Evolutionary conservation across 1,284 basidiomycete genomes (phyloP), one percentile per base, ranked within the genome.

Genomic region (Amylostereum areolatum): DNA sequence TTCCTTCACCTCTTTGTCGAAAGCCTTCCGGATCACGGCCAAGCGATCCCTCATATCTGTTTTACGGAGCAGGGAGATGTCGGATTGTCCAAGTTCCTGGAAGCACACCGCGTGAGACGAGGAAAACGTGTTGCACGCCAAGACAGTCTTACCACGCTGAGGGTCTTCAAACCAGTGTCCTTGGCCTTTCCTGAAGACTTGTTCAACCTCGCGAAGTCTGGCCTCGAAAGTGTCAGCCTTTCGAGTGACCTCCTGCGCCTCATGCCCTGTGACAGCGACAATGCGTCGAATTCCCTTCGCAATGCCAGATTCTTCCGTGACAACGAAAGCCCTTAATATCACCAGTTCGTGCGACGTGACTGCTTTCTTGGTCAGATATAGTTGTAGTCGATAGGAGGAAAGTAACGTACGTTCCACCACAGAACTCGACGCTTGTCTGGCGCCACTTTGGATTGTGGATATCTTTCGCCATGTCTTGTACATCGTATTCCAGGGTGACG

Each of bases 231-330:
- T 75, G 53, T 81, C 76, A 1, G 91, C 92, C 40, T 78, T 66
- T 31, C 87, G 82, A 5, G 80, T 84, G 3, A 89, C 93, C 34
- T 87, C 84, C 27, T 85, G 79, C 0, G 96, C 96, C 65, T 98
- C 94, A 59, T 94, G 83, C 12, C 96, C 96, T 1, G 97, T 98
- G 35, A 99, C 86, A 18, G 94, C 96, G 41, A 91, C 86, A 50
- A 99, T 86, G 47, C 96, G 85, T 50, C 97, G 87, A 58, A 97
- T 96, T 39, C 96, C 96, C 74, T 98, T 99, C 30, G 96, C 97
- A 58, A 99, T 99, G 43, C 95, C 95, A 5, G 89, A 89, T 68
- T 99, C 97, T 64, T 99, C 96, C 29, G 82, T 86, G 56, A 99
- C 88, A 47, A 97, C 85, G 64, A 99, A 89, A 63, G n/a, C 92